Base-by-base conservation (phyloP, 805 yeast species). In the Lachancea quebecensis region DNA sequence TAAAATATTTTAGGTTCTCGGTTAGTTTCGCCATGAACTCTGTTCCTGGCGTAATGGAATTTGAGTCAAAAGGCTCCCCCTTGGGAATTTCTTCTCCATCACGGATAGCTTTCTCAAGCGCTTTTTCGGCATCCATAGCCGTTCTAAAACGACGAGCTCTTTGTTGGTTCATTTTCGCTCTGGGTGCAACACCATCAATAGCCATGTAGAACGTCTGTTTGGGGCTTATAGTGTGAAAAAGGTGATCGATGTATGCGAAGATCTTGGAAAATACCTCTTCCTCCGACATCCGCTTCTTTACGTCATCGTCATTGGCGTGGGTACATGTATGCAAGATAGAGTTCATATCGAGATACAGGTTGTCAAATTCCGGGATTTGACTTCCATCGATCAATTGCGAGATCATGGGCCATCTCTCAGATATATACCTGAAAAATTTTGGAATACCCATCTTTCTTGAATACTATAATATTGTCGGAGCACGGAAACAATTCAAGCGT, bases 141-240 rank as follows among this genome's bases (percentile, higher is more conserved):
- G 96, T 81, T 66, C 96, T 75, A 66, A 91, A 91, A 69, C 99
- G 80, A 73, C 99, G 81, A 0, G 96, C 81, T 68, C 99, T 79
- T 67, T 91, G 99, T 67, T 91, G 98, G 63, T 91, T 91, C 96
- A 91, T 90, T 62, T 91, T 91, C 10, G 99, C 99, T 63, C 99
- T 74, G 35, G 99, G 99, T 0, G 99, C 99, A 42, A 91, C 98
- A 62, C 99, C 99, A 69, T 91, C 99, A 57, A 91, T 86, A 2
- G 99, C 98, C 96, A 91, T 89, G 62, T 84, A 90, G 55, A 91
- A 86, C 11, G 83, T 78, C 60, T 87, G 77, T 56, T 85, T 74
- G 8, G 99, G 99, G 62, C 81, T 80, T 53, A 93, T 89, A 21
- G 88, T 79, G 50, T 82, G 82, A 58, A 93, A 91, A 46, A 93